Conservation (phyloP, 1,284 basidiomycete species). For the Vanrija sp. region DNA sequence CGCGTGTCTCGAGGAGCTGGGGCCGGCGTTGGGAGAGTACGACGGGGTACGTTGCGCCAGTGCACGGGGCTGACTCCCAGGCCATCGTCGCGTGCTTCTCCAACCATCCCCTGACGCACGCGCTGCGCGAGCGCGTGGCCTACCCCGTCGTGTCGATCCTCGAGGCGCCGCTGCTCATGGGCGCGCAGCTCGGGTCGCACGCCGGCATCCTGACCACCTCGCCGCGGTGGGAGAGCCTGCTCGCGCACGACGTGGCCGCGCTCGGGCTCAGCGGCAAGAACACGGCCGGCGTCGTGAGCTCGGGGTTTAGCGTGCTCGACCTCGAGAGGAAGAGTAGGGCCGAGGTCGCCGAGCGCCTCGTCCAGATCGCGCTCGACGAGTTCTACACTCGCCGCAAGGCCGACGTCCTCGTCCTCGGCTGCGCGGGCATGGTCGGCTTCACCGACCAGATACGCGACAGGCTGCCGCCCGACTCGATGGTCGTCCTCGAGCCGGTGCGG, state of each 20-base stretch:
- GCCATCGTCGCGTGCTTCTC: constrained; percentile 57
- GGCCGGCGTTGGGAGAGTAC: constrained; percentile 15
- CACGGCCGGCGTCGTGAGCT: constrained; percentile 52
- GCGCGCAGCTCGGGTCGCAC: constrained; percentile 33
- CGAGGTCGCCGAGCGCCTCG: constrained; percentile 48
- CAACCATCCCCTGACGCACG: constrained; percentile 52
- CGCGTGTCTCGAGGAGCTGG: constrained; percentile 36
- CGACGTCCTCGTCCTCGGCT: constrained; percentile 53
- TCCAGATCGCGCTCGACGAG: constrained; percentile 27
- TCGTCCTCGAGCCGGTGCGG: constrained; percentile 52
- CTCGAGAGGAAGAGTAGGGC: constrained; percentile 47
- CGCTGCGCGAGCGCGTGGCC: constrained; percentile 47
- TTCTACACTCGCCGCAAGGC: constrained; percentile 43
- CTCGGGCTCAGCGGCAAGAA: constrained; percentile 30
- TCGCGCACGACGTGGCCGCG: constrained; percentile 46
- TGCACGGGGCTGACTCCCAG: constrained; percentile 17
- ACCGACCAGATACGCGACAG: constrained; percentile 45
- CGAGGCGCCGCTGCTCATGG: constrained; percentile 52
- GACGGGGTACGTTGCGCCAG: constrained; percentile 20
- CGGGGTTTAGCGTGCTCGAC: constrained; percentile 52
- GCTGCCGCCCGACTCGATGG: constrained; percentile 30
- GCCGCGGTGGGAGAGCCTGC: constrained; percentile 51
- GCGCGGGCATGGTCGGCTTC: constrained; percentile 56
- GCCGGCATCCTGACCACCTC: constrained; percentile 57
- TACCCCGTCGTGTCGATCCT: constrained; percentile 53